Conservation (phyloP, 495 filamentous ascomycete species). For the Tuber melanosporum region DNA sequence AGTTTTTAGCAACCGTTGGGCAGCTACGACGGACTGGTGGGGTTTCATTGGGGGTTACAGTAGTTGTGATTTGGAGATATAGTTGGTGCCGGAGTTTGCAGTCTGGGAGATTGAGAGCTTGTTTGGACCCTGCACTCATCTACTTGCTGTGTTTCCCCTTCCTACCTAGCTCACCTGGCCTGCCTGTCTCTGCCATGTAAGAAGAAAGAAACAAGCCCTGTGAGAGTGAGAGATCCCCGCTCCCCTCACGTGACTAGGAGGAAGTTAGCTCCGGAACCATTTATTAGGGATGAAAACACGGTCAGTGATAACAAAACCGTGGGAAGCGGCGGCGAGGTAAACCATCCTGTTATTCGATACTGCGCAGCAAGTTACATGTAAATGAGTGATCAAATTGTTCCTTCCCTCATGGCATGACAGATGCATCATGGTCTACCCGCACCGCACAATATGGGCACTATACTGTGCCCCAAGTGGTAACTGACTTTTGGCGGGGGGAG, state of each 20-base stretch:
- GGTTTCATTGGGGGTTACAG: not conserved
- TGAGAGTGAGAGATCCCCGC: not conserved
- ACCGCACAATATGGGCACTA: no score
- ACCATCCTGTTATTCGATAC: not conserved
- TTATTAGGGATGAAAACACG: not conserved
- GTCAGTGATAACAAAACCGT: not conserved
- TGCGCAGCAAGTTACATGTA: not conserved
- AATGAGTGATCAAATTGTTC: not conserved
- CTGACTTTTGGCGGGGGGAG: not conserved
- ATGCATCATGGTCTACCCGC: not conserved
- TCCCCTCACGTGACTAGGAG: not conserved
- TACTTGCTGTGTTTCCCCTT: not conserved
- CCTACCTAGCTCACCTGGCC: not conserved
- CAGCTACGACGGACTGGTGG: not conserved
- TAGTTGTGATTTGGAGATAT: not conserved
- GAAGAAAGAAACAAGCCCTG: not conserved
- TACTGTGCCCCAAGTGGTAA: not conserved
- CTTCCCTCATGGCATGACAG: not conserved
- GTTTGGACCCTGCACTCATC: not conserved
- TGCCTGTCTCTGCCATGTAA: not conserved
- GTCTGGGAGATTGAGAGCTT: not conserved
- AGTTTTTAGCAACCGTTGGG: not conserved
- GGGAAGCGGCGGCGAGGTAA: not conserved
- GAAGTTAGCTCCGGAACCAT: not conserved
- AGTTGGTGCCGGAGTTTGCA: not conserved